Base-by-base conservation (phyloP, 768 basidiomycete genomes). In the Butyriboletus loyo region DNA sequence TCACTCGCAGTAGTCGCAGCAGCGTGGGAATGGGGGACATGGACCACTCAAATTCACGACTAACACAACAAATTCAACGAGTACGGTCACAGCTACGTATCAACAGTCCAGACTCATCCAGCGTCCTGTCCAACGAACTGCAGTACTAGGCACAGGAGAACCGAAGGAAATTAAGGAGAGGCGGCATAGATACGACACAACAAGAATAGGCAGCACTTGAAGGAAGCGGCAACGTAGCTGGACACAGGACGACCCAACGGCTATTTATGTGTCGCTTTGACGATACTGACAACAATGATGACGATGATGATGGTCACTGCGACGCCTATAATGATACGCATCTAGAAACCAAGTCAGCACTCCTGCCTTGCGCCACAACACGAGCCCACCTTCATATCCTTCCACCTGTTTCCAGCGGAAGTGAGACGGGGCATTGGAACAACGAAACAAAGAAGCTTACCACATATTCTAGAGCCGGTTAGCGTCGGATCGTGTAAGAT, bases 281-380 rank as follows among this genome's bases (percentile, higher is more conserved):
- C 89, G 64, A 98, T 85, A 28, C 90, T 91, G 48, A 98, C 92
- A 61, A 98, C 87, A 67, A 99, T 96, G 75, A 99, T 94, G 70
- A 95, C 78, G 60, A 98, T 81, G 68, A 99, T 89, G 51, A 99
- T 83, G 44, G 81, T 81, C 63, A 99, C 87, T 49, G 89, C 92
- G 41, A 89, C 78, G 52, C 87, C 91, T 63, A 99, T 97, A 72
- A 98, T 93, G 72, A 98, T 86, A 73, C 94, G 85, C 96, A 97
- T 97, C 90, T 95, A 53, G 57, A 61, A 22, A 53, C 7, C 22
- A 21, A 8, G 37, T 61, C 17, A 56, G 51, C 14, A 58, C 47
- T 37, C 58, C 21, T n/a, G 61, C 10, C 21, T 46, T 11, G 28
- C 5, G 32, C 22, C 30, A 50, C 41, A 35, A 36, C 7, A 19